A percentile compares a stretch with the other conserved stretches of the same genome.
phyloP scores from a whole-genome alignment of 2,329 filamentous ascomycete genomes.

The Exophiala aquamarina region DNA sequence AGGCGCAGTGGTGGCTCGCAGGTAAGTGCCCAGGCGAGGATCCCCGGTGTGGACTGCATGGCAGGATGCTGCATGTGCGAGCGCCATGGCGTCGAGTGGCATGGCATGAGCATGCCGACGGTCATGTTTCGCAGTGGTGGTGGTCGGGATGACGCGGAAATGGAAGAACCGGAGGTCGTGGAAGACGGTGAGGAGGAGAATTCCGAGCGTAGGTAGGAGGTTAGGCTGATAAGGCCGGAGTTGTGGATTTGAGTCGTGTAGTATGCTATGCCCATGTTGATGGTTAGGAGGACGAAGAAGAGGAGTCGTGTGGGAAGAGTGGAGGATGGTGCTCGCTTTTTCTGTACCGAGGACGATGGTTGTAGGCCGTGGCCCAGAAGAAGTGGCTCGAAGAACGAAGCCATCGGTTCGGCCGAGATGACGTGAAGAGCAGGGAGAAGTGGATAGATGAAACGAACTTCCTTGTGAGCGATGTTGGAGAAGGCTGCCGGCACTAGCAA shows the following conservation, averaged over 20 bases:
- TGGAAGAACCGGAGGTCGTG: slow-evolving; percentile 16
- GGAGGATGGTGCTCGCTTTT: slow-evolving; percentile 30
- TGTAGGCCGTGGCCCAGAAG: not conserved
- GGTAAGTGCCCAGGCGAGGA: slow-evolving; percentile 79
- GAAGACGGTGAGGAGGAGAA: slow-evolving; percentile 61
- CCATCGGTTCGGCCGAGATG: slow-evolving; percentile 68
- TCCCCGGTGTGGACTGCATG: slow-evolving; percentile 34
- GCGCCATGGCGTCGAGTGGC: slow-evolving; percentile 94
- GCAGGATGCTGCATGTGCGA: slow-evolving; percentile 74
- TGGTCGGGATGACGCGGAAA: slow-evolving; percentile 31
- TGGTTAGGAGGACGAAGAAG: slow-evolving; percentile 58
- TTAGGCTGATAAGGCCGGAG: slow-evolving; percentile 72
- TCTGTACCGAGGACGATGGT: slow-evolving; percentile 34
- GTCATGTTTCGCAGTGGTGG: slow-evolving; percentile 40
- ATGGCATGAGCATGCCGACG: slow-evolving; percentile 86
- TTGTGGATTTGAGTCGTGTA: slow-evolving; percentile 80
- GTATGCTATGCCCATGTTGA: slow-evolving; percentile 69
- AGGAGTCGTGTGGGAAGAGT: slow-evolving; percentile 51
- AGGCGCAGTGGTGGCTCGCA: slow-evolving; percentile 85
- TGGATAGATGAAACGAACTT: slow-evolving; percentile 95
- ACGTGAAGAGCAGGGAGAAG: slow-evolving; percentile 84
- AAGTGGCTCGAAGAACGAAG: slow-evolving; percentile 29
- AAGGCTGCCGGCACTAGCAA: slow-evolving; percentile 62
- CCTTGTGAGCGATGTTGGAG: slow-evolving; percentile 87
- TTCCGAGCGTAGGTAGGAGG: slow-evolving; percentile 71